phyloP scores from a whole-genome alignment of 2,329 filamentous ascomycete species.

The Cladosporium austrohemisphaericum region DNA sequence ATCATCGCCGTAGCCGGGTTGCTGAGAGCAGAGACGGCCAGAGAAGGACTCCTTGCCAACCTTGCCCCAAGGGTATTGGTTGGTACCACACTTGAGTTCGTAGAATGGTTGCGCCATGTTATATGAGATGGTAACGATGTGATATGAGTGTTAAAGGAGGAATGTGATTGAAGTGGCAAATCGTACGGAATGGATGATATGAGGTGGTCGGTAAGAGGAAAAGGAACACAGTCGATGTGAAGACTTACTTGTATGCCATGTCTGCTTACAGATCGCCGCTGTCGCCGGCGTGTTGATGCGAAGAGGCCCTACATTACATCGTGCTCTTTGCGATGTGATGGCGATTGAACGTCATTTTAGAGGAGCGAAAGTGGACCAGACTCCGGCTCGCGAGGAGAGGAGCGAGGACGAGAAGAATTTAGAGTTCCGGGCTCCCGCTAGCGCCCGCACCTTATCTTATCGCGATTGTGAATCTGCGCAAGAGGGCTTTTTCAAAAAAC shows the following conservation, averaged over 20 bases:
- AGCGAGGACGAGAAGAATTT: not conserved
- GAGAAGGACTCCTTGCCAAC: conserved; percentile 63
- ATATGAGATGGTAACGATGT: not conserved
- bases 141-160: not conserved
- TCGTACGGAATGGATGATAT: not conserved
- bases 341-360: conserved; percentile 10
- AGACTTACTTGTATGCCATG: conserved; percentile 1
- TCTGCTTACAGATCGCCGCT: conserved; percentile 7
- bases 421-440: not conserved
- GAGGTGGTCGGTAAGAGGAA: not conserved
- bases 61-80: conserved; percentile 69
- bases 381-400: conserved; percentile 6
- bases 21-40: conserved; percentile 56
- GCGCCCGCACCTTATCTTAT: conserved; percentile 5
- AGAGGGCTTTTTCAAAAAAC: conserved; percentile 9
- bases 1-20: conserved; percentile 48
- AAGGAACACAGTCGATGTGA: not conserved
- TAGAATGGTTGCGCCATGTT: conserved; percentile 50
- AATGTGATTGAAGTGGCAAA: not conserved
- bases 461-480: conserved; percentile 7
- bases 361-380: conserved; percentile 13
- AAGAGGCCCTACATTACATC: conserved; percentile 4
- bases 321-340: too few relatives aligned
- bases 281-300: conserved; percentile 5
- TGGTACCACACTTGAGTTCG: conserved; percentile 53